Evolutionary conservation across 179 eudicot species (phyloP).

Genomic region (Patellifolia procumbens): DNA sequence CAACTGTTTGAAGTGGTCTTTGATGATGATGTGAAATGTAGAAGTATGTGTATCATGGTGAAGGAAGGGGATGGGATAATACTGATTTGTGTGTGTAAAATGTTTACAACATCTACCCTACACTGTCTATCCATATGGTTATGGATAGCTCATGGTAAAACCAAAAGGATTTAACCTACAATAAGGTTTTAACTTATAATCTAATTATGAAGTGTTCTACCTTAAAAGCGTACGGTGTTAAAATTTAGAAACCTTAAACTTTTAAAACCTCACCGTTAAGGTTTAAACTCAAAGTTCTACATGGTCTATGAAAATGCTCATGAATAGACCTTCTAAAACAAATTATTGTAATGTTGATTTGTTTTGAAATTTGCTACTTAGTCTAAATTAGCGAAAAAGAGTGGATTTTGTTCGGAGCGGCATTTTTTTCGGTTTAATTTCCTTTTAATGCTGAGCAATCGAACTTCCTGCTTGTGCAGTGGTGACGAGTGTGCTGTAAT

Average conservation of each 20-base stretch:
- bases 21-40: not conserved
- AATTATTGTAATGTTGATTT: not conserved
- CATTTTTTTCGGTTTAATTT: too few species aligned
- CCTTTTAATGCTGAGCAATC: not conserved
- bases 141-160: too few species aligned
- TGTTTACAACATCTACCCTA: not conserved
- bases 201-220: too few species aligned
- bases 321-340: too few species aligned
- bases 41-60: not conserved
- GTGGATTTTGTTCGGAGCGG: not conserved
- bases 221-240: too few species aligned
- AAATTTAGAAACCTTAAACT: too few species aligned
- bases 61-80: not conserved
- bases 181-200: too few species aligned
- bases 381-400: not conserved
- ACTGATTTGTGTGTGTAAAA: not conserved
- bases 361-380: not conserved
- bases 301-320: too few species aligned
- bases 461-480: slow-evolving; percentile 15
- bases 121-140: too few species aligned
- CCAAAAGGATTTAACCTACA: too few species aligned
- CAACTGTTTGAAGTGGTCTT: not conserved
- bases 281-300: too few species aligned
- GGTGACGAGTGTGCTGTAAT: slow-evolving; percentile 15
- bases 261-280: too few species aligned